Percentiles rank a stretch among this genome's conserved stretches.
phyloP scores from a whole-genome alignment of 495 filamentous ascomycete species.

The Tuber aestivum region DNA sequence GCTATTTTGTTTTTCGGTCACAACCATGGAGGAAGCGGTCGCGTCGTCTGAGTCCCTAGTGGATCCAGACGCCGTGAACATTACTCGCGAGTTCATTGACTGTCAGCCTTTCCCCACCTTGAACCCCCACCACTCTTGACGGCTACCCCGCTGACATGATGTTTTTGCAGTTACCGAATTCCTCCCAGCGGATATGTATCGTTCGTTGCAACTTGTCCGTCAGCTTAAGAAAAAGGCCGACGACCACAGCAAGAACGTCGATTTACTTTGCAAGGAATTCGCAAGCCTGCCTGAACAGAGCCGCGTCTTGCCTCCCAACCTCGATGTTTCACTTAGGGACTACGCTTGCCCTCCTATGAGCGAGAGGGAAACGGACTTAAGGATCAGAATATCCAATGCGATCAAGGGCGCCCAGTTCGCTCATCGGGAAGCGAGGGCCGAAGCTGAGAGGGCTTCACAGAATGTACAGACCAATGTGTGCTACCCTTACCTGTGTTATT shows the following conservation, averaged over 20 bases:
- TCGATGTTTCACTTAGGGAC: background rate
- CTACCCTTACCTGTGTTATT: background rate
- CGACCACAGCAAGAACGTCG: slow-evolving; percentile 58
- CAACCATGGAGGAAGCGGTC: slow-evolving; percentile 1
- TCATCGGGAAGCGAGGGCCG: slow-evolving; percentile 71
- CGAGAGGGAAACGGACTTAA: slow-evolving; percentile 51
- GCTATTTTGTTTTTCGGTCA: background rate
- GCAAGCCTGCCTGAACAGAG: slow-evolving; percentile 61
- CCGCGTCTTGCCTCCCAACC: slow-evolving; percentile 33
- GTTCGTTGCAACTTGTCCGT: slow-evolving; percentile 81
- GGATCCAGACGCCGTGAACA: slow-evolving; percentile 90
- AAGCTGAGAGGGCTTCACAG: slow-evolving; percentile 74
- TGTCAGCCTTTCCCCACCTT: slow-evolving; percentile 44
- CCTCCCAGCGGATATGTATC: slow-evolving; percentile 84
- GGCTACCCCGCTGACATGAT: slow-evolving; percentile 17
- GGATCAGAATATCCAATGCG: slow-evolving; percentile 67
- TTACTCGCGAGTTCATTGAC: slow-evolving; percentile 91
- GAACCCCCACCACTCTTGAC: background rate
- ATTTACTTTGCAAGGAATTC: slow-evolving; percentile 69
- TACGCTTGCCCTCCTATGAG: slow-evolving; percentile 24
- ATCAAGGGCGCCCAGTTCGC: slow-evolving; percentile 68
- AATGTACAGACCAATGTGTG: slow-evolving; percentile 40
- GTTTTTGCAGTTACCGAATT: slow-evolving; percentile 65
- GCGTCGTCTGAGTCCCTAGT: background rate
- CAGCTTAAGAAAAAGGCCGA: slow-evolving; percentile 70